Evolutionary conservation across 2,329 filamentous ascomycete genomes (phyloP), one percentile per base, ranked within the genome.

Genomic region (Magnaporthiopsis poae): DNA sequence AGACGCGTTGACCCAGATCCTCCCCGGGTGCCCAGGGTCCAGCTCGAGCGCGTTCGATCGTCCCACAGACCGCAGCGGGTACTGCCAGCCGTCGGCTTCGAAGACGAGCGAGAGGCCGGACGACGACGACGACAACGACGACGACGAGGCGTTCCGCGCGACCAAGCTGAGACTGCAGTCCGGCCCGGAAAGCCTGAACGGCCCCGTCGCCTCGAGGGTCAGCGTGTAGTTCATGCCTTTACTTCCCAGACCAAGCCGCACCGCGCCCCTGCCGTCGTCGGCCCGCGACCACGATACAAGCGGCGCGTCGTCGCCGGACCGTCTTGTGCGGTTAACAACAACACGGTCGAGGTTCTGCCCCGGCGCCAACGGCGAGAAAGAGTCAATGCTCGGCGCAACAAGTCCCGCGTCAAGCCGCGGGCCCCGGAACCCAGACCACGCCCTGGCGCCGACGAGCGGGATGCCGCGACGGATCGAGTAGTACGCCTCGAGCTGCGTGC

Each of bases 151-250:
- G 46, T 25, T 56, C 18, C 46, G 5, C 68, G 0, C 69, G 63
- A 5, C 71, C 71, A 85, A 68, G 0, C 71, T 72, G 3, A 84
- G 76, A 3, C 73, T 74, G 0, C 75, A 77, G 67, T 84, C 81
- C 0, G 74, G 72, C 0, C 80, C 80, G 0, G 74, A 74, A 12
- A 85, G 75, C 0, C 71, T 73, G 67, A 84, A 85, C 0, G 80
- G 1, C 82, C 62, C 62, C 12, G 29, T n/a, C 36, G 62, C 62
- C 0, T 76, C 73, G 21, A 86, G 76, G 0, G 79, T 77, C 1
- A 87, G 76, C 0, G 81, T 84, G 72, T 87, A 87, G 70, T 86
- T 77, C 66, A 82, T 77, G 2, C 85, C 85, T 71, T 87, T 87
- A 39, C 62, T 64, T 2, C 62, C 62, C 0, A 31, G 35, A 3